Conservation (phyloP, 129 eudicot genomes). For the Chrysanthemum lavandulifolium region DNA sequence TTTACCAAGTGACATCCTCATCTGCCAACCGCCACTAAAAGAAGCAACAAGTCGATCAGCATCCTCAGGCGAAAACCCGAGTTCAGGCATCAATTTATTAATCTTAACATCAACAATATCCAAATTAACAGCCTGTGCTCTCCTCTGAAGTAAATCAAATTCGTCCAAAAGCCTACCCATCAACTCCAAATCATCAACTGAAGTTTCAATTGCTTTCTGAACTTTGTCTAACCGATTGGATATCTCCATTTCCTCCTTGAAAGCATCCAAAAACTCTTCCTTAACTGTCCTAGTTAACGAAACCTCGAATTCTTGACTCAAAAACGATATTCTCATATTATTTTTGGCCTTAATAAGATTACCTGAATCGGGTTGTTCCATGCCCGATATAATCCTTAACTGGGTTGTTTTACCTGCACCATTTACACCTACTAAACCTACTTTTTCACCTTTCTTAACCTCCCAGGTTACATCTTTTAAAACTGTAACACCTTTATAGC, state of each 20-base stretch:
- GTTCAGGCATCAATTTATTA: constrained; percentile 81
- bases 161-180: constrained; percentile 99
- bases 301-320: constrained; percentile 97
- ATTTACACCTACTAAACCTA: constrained; percentile 94
- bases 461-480: constrained; percentile 89
- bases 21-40: constrained; percentile 88
- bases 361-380: constrained; percentile 91
- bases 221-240: constrained; percentile 79
- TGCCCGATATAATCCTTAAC: constrained; percentile 81
- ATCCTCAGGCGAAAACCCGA: constrained; percentile 82
- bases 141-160: constrained; percentile 84
- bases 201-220: constrained; percentile 82
- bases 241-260: constrained; percentile 93
- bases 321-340: constrained; percentile 80
- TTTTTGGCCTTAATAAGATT: constrained; percentile 80
- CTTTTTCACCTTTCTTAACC: constrained; percentile 93
- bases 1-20: constrained; percentile 98
- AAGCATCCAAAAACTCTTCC: constrained; percentile 90
- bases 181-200: constrained; percentile 88
- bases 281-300: constrained; percentile 71
- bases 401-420: constrained; percentile 99
- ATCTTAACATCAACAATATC: constrained; percentile 85
- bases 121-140: constrained; percentile 84
- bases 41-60: constrained; percentile 92
- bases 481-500: constrained; percentile 92